Conservation (phyloP, 176 grass and related monocot species). For the Oryza glumipatula region DNA sequence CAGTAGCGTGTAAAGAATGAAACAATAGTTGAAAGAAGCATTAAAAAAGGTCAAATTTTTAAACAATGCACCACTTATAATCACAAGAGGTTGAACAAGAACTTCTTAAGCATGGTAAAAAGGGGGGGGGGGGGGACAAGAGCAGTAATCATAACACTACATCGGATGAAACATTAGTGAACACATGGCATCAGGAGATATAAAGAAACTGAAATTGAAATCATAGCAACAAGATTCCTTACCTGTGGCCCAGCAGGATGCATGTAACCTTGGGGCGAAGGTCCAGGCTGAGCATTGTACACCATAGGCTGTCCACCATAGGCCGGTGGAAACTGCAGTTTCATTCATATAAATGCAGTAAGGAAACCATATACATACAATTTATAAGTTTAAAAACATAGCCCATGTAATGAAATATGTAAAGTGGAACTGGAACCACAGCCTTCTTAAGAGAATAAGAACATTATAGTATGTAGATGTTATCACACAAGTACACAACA, state of each 20-base stretch:
- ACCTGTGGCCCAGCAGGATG: slow-evolving; percentile 59
- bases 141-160: not conserved
- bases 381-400: slow-evolving; percentile 7
- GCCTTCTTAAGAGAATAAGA: not conserved
- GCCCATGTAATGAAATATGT: not conserved
- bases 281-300: slow-evolving; percentile 64
- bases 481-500: not conserved
- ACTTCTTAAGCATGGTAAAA: not conserved
- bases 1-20: not conserved
- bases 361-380: slow-evolving; percentile 1
- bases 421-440: not conserved
- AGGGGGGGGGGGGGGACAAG: not conserved
- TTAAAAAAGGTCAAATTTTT: not conserved
- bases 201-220: slow-evolving; percentile 1
- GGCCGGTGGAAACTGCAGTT: slow-evolving; percentile 55
- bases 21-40: not conserved
- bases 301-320: slow-evolving; percentile 64
- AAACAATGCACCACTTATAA: not conserved
- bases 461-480: not conserved
- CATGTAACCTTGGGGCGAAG: slow-evolving; percentile 63
- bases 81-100: not conserved
- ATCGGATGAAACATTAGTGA: not conserved
- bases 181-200: not conserved
- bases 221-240: slow-evolving; percentile 7
- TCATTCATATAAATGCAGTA: slow-evolving; percentile 12